A percentile compares a stretch with the other conserved stretches of the same genome.
phyloP scores from a whole-genome alignment of 106 monocot genomes.

The Gastrodia elata region DNA sequence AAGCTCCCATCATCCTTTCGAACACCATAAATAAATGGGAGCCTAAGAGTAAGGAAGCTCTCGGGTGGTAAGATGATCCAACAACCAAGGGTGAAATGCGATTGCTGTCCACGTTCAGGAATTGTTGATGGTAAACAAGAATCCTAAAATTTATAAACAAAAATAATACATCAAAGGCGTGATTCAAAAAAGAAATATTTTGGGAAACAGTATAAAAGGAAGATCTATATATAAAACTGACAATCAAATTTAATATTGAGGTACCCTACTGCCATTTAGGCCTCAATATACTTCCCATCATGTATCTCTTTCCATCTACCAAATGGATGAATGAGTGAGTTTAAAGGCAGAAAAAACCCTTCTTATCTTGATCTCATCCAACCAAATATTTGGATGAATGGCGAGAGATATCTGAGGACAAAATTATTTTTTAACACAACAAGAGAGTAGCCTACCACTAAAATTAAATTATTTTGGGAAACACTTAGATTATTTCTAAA shows the following conservation, averaged over 20 bases:
- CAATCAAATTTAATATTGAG: background rate
- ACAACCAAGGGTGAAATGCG: conserved; percentile 55
- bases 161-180: background rate
- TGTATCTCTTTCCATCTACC: no score
- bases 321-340: no score
- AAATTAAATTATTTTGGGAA: no score
- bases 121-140: conserved; percentile 58
- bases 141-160: conserved; percentile 29
- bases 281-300: no score
- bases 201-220: background rate
- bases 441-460: no score
- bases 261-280: no score
- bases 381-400: no score
- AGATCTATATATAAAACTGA: background rate
- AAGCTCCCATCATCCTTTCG: conserved; percentile 44
- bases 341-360: no score
- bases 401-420: no score
- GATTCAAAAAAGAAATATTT: background rate
- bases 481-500: background rate
- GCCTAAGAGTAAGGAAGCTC: conserved; percentile 74
- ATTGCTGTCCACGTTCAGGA: conserved; percentile 33
- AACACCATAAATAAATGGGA: conserved; percentile 91
- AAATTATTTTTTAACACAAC: no score
- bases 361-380: no score
- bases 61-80: conserved; percentile 78